A percentile compares a stretch with the other conserved stretches of the same genome.
Conservation (phyloP, 2,329 filamentous ascomycete species). For the Trichoderma atroviride region DNA sequence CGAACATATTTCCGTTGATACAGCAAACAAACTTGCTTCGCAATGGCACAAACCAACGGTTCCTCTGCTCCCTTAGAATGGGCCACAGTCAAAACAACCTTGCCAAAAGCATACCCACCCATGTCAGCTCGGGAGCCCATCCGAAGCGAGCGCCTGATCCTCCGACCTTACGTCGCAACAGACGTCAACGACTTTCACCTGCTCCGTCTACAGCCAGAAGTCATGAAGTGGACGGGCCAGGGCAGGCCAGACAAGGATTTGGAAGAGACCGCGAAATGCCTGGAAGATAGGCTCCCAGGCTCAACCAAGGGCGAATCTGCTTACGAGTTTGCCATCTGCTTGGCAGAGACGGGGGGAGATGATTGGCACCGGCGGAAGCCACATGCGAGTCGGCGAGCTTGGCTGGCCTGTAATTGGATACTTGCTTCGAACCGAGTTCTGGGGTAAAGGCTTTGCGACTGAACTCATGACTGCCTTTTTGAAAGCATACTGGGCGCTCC, state of each 20-base stretch:
- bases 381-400: constrained; percentile 39
- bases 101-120: constrained; percentile 50
- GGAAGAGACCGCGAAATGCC: constrained; percentile 46
- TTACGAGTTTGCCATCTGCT: constrained; percentile 60
- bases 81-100: constrained; percentile 52
- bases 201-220: constrained; percentile 60
- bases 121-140: constrained; percentile 45
- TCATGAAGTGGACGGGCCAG: constrained; percentile 61
- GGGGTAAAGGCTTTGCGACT: constrained; percentile 60
- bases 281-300: constrained; percentile 44
- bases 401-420: constrained; percentile 65
- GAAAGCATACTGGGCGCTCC: constrained; percentile 52
- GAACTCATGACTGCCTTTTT: constrained; percentile 57
- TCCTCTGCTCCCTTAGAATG: constrained; percentile 33
- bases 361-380: constrained; percentile 53
- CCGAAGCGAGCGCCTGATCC: constrained; percentile 56
- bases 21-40: background rate
- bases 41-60: constrained; percentile 29
- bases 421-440: constrained; percentile 54
- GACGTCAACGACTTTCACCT: constrained; percentile 55
- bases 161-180: constrained; percentile 53
- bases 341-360: constrained; percentile 52
- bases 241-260: constrained; percentile 48
- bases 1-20: background rate
- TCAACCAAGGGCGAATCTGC: constrained; percentile 51